Conservation (phyloP, 2,329 filamentous ascomycete genomes). For the Fusarium citri region DNA sequence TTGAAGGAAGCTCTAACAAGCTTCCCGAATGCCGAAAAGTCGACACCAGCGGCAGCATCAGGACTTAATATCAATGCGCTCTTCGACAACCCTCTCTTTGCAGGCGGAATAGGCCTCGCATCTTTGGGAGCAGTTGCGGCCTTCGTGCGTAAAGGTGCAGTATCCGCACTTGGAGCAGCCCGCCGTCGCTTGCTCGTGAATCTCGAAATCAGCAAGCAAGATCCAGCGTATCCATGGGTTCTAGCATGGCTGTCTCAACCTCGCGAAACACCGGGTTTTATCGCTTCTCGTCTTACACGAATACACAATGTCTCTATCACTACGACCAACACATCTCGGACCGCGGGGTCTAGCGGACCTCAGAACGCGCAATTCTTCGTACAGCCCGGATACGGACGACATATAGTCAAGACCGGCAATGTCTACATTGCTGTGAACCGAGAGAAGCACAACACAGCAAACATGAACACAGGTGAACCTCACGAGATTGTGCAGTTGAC, state of each 20-base stretch:
- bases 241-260: conserved; percentile 93
- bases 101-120: conserved; percentile 88
- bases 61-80: conserved; percentile 66
- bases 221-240: conserved; percentile 94
- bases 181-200: conserved; percentile 91
- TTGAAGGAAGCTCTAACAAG: conserved; percentile 29
- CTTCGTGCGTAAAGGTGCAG: conserved; percentile 80
- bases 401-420: conserved; percentile 86
- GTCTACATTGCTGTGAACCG: conserved; percentile 90
- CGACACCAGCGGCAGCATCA: conserved; percentile 47
- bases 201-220: conserved; percentile 93
- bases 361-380: conserved; percentile 85
- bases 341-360: conserved; percentile 70
- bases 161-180: conserved; percentile 78
- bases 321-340: conserved; percentile 70
- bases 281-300: conserved; percentile 68
- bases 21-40: conserved; percentile 48
- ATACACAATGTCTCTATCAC: conserved; percentile 70
- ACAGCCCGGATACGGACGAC: conserved; percentile 89
- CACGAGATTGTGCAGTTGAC: conserved; percentile 96
- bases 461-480: conserved; percentile 84
- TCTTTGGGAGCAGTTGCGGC: conserved; percentile 85
- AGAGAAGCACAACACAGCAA: conserved; percentile 85
- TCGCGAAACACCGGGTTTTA: conserved; percentile 71
- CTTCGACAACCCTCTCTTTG: conserved; percentile 72